Conservation (phyloP, 768 basidiomycete species). For the Collybia nuda region DNA sequence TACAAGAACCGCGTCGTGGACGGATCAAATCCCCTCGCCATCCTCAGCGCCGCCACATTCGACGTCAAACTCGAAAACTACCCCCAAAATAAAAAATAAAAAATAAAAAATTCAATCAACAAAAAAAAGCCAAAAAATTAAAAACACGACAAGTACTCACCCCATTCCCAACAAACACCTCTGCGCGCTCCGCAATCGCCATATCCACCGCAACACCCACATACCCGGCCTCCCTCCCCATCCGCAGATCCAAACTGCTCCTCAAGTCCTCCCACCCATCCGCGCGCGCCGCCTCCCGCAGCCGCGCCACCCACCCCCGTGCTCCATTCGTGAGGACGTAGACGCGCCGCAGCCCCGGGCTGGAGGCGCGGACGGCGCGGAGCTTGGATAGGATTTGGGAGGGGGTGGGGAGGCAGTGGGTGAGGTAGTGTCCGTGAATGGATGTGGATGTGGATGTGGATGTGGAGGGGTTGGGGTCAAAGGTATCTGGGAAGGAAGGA, state of each 20-base stretch:
- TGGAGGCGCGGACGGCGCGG: conserved; percentile 25
- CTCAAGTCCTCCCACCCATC: conserved; percentile 48
- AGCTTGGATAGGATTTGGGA: conserved; percentile 48
- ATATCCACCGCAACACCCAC: conserved; percentile 66
- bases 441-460: too few relatives aligned
- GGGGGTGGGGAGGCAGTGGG: conserved; percentile 54
- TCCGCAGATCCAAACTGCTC: conserved; percentile 52
- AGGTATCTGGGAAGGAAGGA: conserved; percentile 12
- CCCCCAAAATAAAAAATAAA: too few relatives aligned
- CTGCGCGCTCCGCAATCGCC: conserved; percentile 62
- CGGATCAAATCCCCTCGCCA: conserved; percentile 25
- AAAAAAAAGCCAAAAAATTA: background rate
- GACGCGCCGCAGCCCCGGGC: conserved; percentile 38
- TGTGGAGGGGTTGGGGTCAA: background rate
- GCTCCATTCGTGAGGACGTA: conserved; percentile 71
- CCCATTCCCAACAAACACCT: conserved; percentile 71
- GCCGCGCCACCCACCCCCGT: conserved; percentile 43
- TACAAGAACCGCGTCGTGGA: conserved; percentile 33
- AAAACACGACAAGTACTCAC: conserved; percentile 25
- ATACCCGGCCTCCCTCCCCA: conserved; percentile 55
- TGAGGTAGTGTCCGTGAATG: conserved; percentile 25
- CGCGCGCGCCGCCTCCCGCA: conserved; percentile 36
- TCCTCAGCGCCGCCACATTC: conserved; percentile 33
- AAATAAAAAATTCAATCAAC: too few relatives aligned
- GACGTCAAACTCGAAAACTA: conserved; percentile 38